Base-by-base conservation (phyloP, 257 asterid genomes). In the Solanum chilense region DNA sequence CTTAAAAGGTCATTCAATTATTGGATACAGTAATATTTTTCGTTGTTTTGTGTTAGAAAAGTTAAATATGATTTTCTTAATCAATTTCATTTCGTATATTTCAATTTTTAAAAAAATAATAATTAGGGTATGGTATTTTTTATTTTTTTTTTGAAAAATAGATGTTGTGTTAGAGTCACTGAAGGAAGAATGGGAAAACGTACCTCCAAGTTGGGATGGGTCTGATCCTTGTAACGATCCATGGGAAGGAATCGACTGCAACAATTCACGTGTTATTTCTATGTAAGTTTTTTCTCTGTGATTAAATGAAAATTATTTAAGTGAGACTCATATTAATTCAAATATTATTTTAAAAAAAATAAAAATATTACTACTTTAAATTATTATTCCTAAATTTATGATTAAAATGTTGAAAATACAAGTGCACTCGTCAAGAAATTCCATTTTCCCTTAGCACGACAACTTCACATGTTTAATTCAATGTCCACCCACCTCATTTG, bases 231-330 rank as follows among this genome's bases (percentile, higher is more conserved):
- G 87, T 66, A 18, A 6, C 7, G 42, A 39, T 37, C 41, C 75
- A 27, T 84, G 87, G 87, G 87, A 84, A 21, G 87, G 87, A 3
- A 84, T 84, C 27, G 16, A 41, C 18, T 84, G 87, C 62, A 41
- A 21, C 62, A 60, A 84, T 64, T 84, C 80, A 66, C 78, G 75
- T n/a, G 80, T 66, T 27, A n/a, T 84, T 41, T 21, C 87, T 47
- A 84, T 84, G 87, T 84, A 66, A 62, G 62, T 1, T 14, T 18
- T 49, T 37, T 52, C 1, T 12, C 8, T 9, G 15, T 25, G 68
- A 25, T 80, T 47, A 29, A 45, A 44, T 14, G 6, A 25, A 25
- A 77, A 25, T 44, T 25, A 15, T 77, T 37, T 13, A 75, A 77
- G 8, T 44, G 14, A 44, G 14, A 44, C 44, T 77, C 39, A 44